Percentiles rank a stretch among this genome's conserved stretches.
Evolutionary conservation across 2,329 filamentous ascomycete species (phyloP).

Genomic region (Claviceps arundinis): DNA sequence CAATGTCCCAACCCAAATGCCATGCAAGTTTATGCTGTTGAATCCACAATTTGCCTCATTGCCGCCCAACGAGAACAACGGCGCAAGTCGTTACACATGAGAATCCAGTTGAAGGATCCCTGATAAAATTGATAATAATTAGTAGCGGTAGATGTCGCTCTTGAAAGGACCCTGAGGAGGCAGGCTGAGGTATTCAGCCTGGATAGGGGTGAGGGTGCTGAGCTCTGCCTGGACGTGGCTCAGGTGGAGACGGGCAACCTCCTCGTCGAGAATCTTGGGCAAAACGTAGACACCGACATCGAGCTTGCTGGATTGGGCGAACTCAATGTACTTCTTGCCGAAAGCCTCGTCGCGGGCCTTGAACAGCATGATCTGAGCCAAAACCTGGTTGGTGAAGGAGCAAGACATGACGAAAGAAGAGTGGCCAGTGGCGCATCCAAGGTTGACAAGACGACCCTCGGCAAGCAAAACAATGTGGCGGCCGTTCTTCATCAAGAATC

Average conservation of each 20-base stretch:
- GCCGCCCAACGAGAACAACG: slow-evolving; percentile 17
- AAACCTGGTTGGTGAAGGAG: slow-evolving; percentile 99
- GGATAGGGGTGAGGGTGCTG: slow-evolving; percentile 67
- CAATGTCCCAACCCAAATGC: slow-evolving; percentile 20
- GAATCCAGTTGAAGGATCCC: slow-evolving; percentile 27
- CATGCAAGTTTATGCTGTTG: slow-evolving; percentile 32
- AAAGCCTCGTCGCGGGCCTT: slow-evolving; percentile 83
- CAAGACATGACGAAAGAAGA: slow-evolving; percentile 99
- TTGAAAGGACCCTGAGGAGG: slow-evolving; percentile 86
- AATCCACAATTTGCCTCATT: slow-evolving; percentile 27
- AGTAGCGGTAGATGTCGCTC: slow-evolving; percentile 58
- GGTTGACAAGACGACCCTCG: slow-evolving; percentile 97
- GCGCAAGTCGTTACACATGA: slow-evolving; percentile 23
- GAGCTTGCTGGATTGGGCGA: slow-evolving; percentile 84
- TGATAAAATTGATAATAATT: slow-evolving; percentile 23
- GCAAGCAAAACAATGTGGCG: slow-evolving; percentile 97
- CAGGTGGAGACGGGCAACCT: slow-evolving; percentile 89
- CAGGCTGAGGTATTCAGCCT: slow-evolving; percentile 91
- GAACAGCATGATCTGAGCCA: slow-evolving; percentile 97
- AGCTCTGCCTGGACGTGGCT: slow-evolving; percentile 91
- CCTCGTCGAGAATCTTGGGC: slow-evolving; percentile 98
- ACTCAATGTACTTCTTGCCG: slow-evolving; percentile 90
- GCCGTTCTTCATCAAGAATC: slow-evolving; percentile 86
- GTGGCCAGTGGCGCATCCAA: slow-evolving; percentile 97
- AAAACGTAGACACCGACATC: slow-evolving; percentile 75